phyloP scores from a whole-genome alignment of 2,329 filamentous ascomycete species.

The Colletotrichum zoysiae region DNA sequence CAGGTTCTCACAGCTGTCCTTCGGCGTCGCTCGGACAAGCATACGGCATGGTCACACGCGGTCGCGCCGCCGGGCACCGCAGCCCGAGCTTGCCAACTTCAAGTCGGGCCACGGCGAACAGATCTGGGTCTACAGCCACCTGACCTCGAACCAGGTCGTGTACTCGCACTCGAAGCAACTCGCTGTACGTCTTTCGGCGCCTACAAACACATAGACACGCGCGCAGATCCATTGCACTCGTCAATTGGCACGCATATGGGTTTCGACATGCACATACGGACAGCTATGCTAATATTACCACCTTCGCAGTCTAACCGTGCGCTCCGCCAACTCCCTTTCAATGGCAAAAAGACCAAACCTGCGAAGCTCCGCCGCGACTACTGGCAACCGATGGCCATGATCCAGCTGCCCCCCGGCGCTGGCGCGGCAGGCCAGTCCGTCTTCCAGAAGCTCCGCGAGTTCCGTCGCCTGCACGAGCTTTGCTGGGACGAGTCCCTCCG shows the following conservation, averaged over 20 bases:
- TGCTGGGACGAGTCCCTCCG: constrained; percentile 65
- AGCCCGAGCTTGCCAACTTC: constrained; percentile 44
- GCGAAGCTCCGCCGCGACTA: constrained; percentile 75
- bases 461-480: constrained; percentile 72
- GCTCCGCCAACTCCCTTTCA: constrained; percentile 71
- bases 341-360: constrained; percentile 76
- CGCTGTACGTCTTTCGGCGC: constrained; percentile 54
- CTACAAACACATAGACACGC: neutral
- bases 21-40: constrained; percentile 56
- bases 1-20: constrained; percentile 57
- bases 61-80: constrained; percentile 42
- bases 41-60: constrained; percentile 54
- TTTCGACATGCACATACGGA: neutral
- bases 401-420: constrained; percentile 67
- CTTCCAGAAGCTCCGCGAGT: constrained; percentile 74
- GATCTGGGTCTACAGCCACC: constrained; percentile 68
- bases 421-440: constrained; percentile 69
- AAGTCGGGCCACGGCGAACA: constrained; percentile 65
- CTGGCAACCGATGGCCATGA: constrained; percentile 72
- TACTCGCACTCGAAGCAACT: constrained; percentile 63
- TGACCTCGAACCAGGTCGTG: constrained; percentile 63
- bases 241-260: neutral
- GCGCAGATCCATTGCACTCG: neutral
- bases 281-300: constrained; percentile 16
- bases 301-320: constrained; percentile 56